A percentile compares a stretch with the other conserved stretches of the same genome.
These are phyloP conservation scores for Syncephalastrum sp. DNA, from an alignment of 371 early-diverging fungal species.

Conservation along the genomic window DNA sequence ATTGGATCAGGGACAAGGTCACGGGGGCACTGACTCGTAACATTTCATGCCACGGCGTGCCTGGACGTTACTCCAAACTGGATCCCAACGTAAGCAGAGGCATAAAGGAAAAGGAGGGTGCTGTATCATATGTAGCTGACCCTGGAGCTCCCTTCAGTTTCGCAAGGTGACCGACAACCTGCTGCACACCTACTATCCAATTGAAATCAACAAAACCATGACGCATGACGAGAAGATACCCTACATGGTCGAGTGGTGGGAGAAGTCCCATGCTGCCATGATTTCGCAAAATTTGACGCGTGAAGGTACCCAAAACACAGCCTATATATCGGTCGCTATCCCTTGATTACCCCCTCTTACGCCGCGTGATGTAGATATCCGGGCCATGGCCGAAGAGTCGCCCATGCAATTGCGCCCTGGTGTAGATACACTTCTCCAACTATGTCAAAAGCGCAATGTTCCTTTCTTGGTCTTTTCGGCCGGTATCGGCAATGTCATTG, in stretches of 20 bases:
- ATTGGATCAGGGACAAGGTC: slow-evolving; percentile 54
- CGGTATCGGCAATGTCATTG: slow-evolving; percentile 71
- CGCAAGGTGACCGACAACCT: slow-evolving; percentile 43
- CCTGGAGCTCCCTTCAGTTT: slow-evolving; percentile 29
- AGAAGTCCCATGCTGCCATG: slow-evolving; percentile 48
- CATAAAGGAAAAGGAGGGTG: not conserved
- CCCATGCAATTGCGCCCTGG: slow-evolving; percentile 53
- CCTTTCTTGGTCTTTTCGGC: slow-evolving; percentile 79
- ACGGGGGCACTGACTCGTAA: slow-evolving; percentile 50
- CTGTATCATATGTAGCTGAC: slow-evolving; percentile 2
- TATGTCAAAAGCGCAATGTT: slow-evolving; percentile 33
- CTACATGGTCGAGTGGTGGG: slow-evolving; percentile 77
- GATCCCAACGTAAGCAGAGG: slow-evolving; percentile 32
- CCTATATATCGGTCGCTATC: not conserved
- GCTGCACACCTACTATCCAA: slow-evolving; percentile 69
- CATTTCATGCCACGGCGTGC: slow-evolving; percentile 61
- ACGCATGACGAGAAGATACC: slow-evolving; percentile 59
- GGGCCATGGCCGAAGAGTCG: slow-evolving; percentile 53
- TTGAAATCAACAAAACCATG: slow-evolving; percentile 59
- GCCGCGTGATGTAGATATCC: slow-evolving; percentile 31
- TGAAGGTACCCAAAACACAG: slow-evolving; percentile 25
- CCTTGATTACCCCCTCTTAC: not conserved
- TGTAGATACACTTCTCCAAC: slow-evolving; percentile 39
- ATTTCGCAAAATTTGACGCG: slow-evolving; percentile 42
- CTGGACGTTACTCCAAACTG: slow-evolving; percentile 46